Percentiles rank a stretch among this genome's conserved stretches.
Conservation (phyloP, 768 basidiomycete species). For the Kwoniella europaea region DNA sequence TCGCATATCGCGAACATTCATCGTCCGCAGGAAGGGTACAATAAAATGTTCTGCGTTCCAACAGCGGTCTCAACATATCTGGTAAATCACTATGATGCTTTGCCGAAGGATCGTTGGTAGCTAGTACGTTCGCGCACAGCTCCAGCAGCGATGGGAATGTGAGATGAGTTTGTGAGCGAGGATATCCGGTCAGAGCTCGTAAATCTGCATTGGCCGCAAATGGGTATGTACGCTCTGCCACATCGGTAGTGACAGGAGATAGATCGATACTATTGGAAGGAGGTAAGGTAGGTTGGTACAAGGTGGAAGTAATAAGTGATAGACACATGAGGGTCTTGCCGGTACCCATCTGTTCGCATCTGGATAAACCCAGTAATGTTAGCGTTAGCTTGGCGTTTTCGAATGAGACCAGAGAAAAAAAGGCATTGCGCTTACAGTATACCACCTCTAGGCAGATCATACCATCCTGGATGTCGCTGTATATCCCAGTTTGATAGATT, state of each 20-base stretch:
- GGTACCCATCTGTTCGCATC: constrained; percentile 59
- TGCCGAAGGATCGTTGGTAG: constrained; percentile 29
- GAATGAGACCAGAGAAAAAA: too few relatives aligned
- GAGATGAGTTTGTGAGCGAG: neutral
- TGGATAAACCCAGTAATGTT: neutral
- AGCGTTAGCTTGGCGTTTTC: neutral
- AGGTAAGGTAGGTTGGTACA: constrained; percentile 34
- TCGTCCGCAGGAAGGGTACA: constrained; percentile 34
- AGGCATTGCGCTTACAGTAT: constrained; percentile 40
- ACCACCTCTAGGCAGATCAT: constrained; percentile 50
- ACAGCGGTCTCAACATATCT: neutral
- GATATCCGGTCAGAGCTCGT: constrained; percentile 13
- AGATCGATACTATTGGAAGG: constrained; percentile 28
- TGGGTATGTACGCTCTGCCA: constrained; percentile 31
- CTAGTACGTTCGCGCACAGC: constrained; percentile 32
- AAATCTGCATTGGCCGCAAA: constrained; percentile 23
- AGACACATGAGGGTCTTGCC: constrained; percentile 58
- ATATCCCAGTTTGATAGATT: constrained; percentile 44
- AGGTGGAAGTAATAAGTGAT: constrained; percentile 50
- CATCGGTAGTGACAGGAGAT: constrained; percentile 32
- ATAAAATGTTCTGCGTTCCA: constrained; percentile 30
- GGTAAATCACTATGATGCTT: constrained; percentile 2
- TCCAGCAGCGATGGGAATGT: constrained; percentile 30
- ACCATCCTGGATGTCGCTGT: constrained; percentile 43
- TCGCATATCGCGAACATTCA: constrained; percentile 26